Conservation (phyloP, 495 filamentous ascomycete genomes). For the Penicillium taxi region DNA sequence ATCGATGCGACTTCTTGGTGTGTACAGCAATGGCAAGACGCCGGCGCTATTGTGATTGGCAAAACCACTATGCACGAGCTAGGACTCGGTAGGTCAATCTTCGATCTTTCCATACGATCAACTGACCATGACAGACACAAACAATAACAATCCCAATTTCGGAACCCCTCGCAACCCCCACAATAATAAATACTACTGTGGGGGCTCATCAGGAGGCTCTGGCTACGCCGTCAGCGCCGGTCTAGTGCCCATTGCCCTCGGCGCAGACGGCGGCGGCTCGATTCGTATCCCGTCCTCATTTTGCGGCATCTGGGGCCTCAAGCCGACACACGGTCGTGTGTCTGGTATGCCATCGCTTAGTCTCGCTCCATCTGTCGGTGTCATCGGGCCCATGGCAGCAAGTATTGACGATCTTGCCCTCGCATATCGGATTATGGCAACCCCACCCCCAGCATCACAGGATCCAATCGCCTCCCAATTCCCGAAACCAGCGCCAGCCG, state of each 20-base stretch:
- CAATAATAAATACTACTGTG: constrained; percentile 72
- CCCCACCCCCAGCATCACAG: constrained; percentile 51
- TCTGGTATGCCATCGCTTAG: constrained; percentile 53
- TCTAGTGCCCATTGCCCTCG: constrained; percentile 72
- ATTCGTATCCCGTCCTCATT: constrained; percentile 75
- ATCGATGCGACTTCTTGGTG: constrained; percentile 58
- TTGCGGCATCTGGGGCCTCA: constrained; percentile 84
- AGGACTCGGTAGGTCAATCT: constrained; percentile 50
- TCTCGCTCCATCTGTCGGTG: constrained; percentile 55
- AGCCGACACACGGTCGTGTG: constrained; percentile 72
- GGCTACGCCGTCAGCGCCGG: constrained; percentile 71
- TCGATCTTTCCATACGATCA: not conserved
- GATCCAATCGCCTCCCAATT: constrained; percentile 45
- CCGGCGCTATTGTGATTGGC: constrained; percentile 73
- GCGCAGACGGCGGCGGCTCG: constrained; percentile 80
- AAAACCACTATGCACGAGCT: constrained; percentile 92
- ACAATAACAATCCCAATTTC: constrained; percentile 71
- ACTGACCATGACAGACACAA: constrained; percentile 49
- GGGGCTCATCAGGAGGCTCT: constrained; percentile 80
- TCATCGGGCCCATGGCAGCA: constrained; percentile 67
- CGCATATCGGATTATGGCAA: constrained; percentile 68
- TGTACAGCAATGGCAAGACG: constrained; percentile 64
- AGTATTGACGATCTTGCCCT: constrained; percentile 77
- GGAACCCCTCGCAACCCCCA: constrained; percentile 83
- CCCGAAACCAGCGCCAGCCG: constrained; percentile 32